Percentiles rank a stretch among this genome's conserved stretches.
Evolutionary conservation across 1,284 basidiomycete genomes (phyloP).

Genomic region (Termitomyces sp.): DNA sequence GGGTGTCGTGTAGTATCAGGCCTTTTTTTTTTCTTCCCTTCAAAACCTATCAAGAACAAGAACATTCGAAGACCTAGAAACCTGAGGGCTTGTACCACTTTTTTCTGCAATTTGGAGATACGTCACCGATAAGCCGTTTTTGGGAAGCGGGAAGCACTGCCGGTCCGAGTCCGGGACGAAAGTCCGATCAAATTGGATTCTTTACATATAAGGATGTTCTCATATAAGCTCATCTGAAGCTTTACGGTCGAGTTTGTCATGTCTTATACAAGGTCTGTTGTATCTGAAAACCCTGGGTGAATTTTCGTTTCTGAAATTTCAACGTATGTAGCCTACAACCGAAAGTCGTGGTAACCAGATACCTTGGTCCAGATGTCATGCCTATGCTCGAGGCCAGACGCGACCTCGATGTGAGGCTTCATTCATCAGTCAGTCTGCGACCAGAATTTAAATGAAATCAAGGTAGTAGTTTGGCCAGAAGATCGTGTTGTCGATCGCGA

Average conservation of each 20-base stretch:
- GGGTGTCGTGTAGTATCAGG: neutral
- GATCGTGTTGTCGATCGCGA: conserved; percentile 57
- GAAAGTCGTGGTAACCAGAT: conserved; percentile 65
- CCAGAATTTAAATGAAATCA: neutral
- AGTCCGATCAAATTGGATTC: neutral
- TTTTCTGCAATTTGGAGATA: neutral
- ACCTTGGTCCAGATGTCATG: conserved; percentile 73
- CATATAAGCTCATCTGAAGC: neutral
- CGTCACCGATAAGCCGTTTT: no score
- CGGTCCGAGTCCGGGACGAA: no score
- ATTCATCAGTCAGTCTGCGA: neutral
- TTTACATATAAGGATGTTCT: neutral
- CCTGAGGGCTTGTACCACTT: neutral
- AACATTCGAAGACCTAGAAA: neutral
- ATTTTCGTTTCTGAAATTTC: neutral
- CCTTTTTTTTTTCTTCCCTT: neutral
- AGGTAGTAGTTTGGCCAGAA: conserved; percentile 68
- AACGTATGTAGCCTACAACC: conserved; percentile 13
- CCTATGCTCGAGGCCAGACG: conserved; percentile 43
- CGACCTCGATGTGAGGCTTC: conserved; percentile 51
- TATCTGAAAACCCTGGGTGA: neutral
- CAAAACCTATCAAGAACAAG: neutral
- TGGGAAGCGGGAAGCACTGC: no score
- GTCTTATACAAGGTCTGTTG: conserved; percentile 4
- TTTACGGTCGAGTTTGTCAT: neutral